Percentiles rank a stretch among this genome's conserved stretches.
These are phyloP conservation scores for Wickerhamiella azymoides DNA, from an alignment of 805 yeast genomes.

Conservation along the genomic window DNA sequence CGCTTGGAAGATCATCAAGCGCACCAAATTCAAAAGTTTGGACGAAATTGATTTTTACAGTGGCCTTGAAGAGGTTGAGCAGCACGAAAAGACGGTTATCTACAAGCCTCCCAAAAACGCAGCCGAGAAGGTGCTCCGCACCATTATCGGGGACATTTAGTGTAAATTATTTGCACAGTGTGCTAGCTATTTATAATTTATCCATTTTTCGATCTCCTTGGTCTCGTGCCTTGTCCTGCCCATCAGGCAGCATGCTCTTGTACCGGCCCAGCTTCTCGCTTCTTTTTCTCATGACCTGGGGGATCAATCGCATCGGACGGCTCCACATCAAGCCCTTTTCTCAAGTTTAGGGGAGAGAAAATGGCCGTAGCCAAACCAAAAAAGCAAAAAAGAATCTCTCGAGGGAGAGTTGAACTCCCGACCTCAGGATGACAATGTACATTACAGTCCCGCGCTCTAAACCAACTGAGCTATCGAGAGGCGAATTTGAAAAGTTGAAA, in stretches of 20 bases:
- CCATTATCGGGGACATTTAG: slow-evolving; percentile 15
- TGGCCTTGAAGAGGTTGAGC: slow-evolving; percentile 45
- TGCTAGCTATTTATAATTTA: too few relatives aligned
- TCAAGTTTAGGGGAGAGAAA: too few relatives aligned
- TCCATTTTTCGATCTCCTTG: too few relatives aligned
- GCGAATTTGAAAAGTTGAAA: too few relatives aligned
- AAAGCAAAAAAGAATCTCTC: background rate
- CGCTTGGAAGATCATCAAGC: slow-evolving; percentile 39
- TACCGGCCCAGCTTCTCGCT: too few relatives aligned
- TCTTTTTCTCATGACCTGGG: too few relatives aligned
- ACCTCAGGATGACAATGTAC: slow-evolving; percentile 6
- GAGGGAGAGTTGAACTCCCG: slow-evolving; percentile 9
- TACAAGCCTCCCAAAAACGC: slow-evolving; percentile 31
- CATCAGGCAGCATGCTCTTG: too few relatives aligned
- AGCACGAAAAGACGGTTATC: slow-evolving; percentile 31
- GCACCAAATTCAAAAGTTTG: slow-evolving; percentile 34
- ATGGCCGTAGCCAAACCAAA: too few relatives aligned
- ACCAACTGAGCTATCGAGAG: slow-evolving; percentile 9
- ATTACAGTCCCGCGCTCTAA: slow-evolving; percentile 9
- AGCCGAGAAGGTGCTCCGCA: slow-evolving; percentile 35
- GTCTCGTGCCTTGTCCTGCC: too few relatives aligned
- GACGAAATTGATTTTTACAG: slow-evolving; percentile 39
- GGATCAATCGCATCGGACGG: too few relatives aligned
- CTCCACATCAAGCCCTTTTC: too few relatives aligned
- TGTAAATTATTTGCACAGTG: too few relatives aligned